These are phyloP conservation scores for Tulasnella sp. DNA, from an alignment of 768 basidiomycete species.

Conservation along the genomic window DNA sequence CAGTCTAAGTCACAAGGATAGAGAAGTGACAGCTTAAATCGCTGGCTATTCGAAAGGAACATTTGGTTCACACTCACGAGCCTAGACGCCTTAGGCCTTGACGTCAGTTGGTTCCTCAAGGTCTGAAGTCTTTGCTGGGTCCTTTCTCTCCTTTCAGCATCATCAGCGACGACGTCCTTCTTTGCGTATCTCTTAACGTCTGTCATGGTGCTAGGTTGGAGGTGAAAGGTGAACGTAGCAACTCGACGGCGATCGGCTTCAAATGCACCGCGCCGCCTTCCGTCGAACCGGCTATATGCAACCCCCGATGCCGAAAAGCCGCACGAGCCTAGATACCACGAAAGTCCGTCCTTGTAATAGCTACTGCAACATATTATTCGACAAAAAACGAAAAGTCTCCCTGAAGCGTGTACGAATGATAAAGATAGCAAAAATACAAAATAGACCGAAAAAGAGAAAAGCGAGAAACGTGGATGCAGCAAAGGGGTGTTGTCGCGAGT, in stretches of 20 bases:
- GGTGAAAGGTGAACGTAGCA: background rate
- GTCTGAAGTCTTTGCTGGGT: constrained; percentile 1
- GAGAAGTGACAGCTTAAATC: background rate
- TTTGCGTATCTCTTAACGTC: background rate
- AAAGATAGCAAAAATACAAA: constrained; percentile 1
- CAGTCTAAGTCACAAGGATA: constrained; percentile 16
- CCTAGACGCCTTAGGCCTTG: constrained; percentile 1
- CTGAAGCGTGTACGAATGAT: background rate
- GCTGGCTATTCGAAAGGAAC: background rate
- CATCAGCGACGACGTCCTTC: background rate
- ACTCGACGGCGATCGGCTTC: background rate
- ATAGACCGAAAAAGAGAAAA: background rate
- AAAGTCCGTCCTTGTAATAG: too few relatives aligned
- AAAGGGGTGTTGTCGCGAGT: background rate
- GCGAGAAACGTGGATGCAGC: background rate
- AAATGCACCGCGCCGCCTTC: background rate
- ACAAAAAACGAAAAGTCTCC: background rate
- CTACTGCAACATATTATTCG: background rate
- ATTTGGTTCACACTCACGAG: background rate
- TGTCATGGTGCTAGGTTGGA: background rate
- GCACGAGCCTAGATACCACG: background rate
- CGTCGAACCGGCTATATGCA: background rate
- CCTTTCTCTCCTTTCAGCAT: background rate
- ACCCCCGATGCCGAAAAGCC: background rate
- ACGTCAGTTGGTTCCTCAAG: constrained; percentile 8